Evolutionary conservation across 768 basidiomycete species (phyloP).

Genomic region (Brasilioporus rufonigricans): DNA sequence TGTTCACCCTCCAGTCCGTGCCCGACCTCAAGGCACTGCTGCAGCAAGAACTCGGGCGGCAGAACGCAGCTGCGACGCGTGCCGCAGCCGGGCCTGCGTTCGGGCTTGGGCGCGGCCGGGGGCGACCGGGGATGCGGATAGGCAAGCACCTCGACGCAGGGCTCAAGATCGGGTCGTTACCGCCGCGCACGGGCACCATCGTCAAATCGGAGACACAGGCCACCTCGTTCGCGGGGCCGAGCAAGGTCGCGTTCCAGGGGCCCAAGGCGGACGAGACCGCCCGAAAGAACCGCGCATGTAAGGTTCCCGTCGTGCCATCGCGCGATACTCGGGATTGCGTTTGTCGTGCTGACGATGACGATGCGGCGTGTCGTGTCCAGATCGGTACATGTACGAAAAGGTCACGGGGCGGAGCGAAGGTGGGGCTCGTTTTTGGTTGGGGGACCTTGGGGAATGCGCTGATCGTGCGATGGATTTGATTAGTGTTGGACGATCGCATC

Average conservation of each 20-base stretch:
- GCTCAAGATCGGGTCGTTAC: conserved; percentile 16
- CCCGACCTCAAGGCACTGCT: conserved; percentile 42
- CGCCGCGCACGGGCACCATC: not conserved
- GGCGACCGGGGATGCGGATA: not conserved
- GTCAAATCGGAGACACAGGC: conserved; percentile 17
- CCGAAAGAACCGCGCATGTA: conserved; percentile 55
- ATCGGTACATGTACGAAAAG: conserved; percentile 95
- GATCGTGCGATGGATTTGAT: not conserved
- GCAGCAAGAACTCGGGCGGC: conserved; percentile 36
- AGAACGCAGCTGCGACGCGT: not conserved
- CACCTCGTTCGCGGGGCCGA: conserved; percentile 25
- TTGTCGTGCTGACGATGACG: not conserved
- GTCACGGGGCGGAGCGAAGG: conserved; percentile 81
- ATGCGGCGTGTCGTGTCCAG: too few species aligned
- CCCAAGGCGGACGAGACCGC: conserved; percentile 29
- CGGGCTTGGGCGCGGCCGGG: conserved; percentile 13
- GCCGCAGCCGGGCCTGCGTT: not conserved
- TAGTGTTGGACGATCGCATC: conserved; percentile 84
- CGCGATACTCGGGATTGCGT: not conserved
- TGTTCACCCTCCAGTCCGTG: conserved; percentile 49
- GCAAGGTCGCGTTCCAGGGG: conserved; percentile 30
- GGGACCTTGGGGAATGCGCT: not conserved
- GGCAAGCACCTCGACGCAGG: conserved; percentile 8
- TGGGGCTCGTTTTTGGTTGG: conserved; percentile 28
- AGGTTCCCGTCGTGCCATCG: conserved; percentile 30